Evolutionary conservation across 805 yeast genomes (phyloP), one percentile per base, ranked within the genome.

Genomic region (Vanderwaltozyma polyspora): DNA sequence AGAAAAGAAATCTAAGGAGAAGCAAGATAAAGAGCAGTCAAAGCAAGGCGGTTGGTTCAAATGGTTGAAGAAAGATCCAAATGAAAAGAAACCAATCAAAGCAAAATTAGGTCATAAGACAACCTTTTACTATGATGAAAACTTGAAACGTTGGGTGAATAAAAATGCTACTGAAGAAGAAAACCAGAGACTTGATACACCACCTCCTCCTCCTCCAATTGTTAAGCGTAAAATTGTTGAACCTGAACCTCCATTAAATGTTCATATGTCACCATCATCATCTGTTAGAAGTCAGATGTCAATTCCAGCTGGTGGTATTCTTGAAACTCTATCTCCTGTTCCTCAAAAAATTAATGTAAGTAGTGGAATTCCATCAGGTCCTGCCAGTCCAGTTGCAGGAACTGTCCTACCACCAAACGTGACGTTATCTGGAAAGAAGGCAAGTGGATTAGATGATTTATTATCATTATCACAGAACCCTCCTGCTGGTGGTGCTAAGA

Each of bases 131-230:
- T 91, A 75, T 55, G 95, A 87, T 60, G 89, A 83, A 47, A 74
- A 80, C 39, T 68, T 80, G 51, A 77, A 79, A 53, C 71, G 95
- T 49, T 91, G 96, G 95, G 74, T 91, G 34, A 78, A 84, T 51
- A 73, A 72, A 36, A 72, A 74, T 41, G 74, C 72, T 4, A 71
- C 77, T 18, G 65, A 70, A 32, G 91, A 74, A 51, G 87, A 79
- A 32, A 76, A 76, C 46, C 59, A 67, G 33, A 57, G 72, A 1
- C 68, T 73, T 3, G 75, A 79, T 2, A 79, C 89, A 3, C 89
- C 95, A 4, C 91, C 93, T 4, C 73, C 78, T 1, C 76, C 77
- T 18, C 72, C 66, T 25, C 62, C 68, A 35, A 51, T 66, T 22
- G 59, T 65, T 13, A 62, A 56, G 33, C 60, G 59, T 39, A 59